Percentiles rank a stretch among this genome's conserved stretches.
Evolutionary conservation across 257 asterid genomes (phyloP).

Genomic region (Cruciata laevipes): DNA sequence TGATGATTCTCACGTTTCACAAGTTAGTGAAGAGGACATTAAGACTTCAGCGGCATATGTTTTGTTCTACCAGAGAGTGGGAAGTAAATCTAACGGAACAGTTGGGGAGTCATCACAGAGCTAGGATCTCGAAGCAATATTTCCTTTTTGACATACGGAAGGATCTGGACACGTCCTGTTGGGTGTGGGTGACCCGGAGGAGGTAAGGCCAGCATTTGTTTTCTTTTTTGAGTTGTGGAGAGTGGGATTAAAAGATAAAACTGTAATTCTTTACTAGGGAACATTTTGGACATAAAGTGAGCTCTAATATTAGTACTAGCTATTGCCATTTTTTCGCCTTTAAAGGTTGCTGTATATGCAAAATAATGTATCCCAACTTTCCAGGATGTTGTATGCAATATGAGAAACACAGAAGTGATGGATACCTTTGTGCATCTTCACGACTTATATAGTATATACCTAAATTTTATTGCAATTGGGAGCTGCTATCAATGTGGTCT

Average conservation of each 20-base stretch:
- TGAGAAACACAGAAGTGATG: not conserved
- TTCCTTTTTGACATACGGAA: not conserved
- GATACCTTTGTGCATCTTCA: too few relatives aligned
- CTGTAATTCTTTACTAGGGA: not conserved
- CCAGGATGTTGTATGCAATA: not conserved
- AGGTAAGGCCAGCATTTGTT: not conserved
- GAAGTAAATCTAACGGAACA: conserved; percentile 24
- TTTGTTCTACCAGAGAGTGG: conserved; percentile 76
- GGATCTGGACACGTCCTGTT: not conserved
- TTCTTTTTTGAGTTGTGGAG: not conserved
- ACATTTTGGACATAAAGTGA: not conserved
- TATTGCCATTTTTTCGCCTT: not conserved
- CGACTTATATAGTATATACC: too few relatives aligned
- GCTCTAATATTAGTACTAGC: not conserved
- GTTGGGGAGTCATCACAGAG: conserved; percentile 42
- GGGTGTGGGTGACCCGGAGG: not conserved
- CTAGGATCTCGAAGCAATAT: conserved; percentile 22
- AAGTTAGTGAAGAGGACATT: conserved; percentile 62
- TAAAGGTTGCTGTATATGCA: not conserved
- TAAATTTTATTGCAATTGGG: too few relatives aligned
- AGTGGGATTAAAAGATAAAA: not conserved
- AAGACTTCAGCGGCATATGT: conserved; percentile 92
- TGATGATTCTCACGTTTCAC: conserved; percentile 76
- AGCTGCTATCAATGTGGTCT: too few relatives aligned
- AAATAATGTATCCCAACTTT: not conserved